Evolutionary conservation across 805 yeast genomes (phyloP), one percentile per base, ranked within the genome.

Genomic region (Candida montana): DNA sequence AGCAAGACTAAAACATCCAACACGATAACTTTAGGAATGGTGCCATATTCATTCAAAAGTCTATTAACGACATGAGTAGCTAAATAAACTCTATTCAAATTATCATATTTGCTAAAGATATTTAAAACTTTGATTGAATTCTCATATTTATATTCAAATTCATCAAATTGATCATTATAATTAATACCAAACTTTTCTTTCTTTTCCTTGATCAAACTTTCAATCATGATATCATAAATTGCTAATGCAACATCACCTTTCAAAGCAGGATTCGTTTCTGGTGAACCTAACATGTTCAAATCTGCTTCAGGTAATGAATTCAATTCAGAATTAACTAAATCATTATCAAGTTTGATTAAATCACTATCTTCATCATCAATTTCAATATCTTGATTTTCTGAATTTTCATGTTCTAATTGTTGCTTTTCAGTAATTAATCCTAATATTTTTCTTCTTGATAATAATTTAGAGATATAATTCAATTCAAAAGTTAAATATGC

Each of bases 401-500:
- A 55, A 27, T 61, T 47, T 43, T 64, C 61, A 58, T 73, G 68
- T 39, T 71, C 69, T 42, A 70, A 57, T 60, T 84, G 91, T 53
- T 83, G 85, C 45, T 78, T 74, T 51, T 82, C 90, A 27, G 86
- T 79, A 31, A 84, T 72, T 42, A 90, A 68, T 4, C 91, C 91
- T 59, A 91, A 69, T 7, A 91, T 78, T 59, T 81, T 77, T 60
- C 98, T 74, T 65, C 98, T 77, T 7, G 88, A 81, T 37, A 90
- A 68, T 46, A 93, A 71, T 59, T 87, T 88, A 10, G 95, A 80
- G 24, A 90, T 78, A 54, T 89, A 91, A 19, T 84, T 76, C 53
- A 91, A 72, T 64, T 95, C 99, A 52, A 93, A 82, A 52, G 86
- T 88, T 36, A 86, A 79, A 62, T 93, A 93, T 48, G 83, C 85